A percentile compares a stretch with the other conserved stretches of the same genome.
Evolutionary conservation across 805 yeast species (phyloP).

Genomic region (Hanseniaspora lachancei): DNA sequence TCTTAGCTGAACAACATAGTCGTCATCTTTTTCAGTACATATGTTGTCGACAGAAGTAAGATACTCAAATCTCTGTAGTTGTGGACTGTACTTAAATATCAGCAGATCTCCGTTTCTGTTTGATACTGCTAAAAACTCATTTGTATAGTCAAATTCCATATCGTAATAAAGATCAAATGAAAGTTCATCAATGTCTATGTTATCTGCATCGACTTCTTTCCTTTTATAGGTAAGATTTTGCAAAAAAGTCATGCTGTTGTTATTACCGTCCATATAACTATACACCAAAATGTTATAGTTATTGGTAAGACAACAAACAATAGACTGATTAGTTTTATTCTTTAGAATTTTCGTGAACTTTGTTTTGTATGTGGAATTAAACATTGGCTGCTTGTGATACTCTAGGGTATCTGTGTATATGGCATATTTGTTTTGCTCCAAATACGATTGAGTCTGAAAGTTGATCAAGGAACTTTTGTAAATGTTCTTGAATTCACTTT

Average conservation of each 20-base stretch:
- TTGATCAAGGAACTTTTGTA: not conserved
- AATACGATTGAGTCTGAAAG: not conserved
- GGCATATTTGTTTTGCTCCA: not conserved
- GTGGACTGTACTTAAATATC: conserved; percentile 16
- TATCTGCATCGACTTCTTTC: not conserved
- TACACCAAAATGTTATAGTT: conserved; percentile 5
- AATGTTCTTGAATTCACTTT: not conserved
- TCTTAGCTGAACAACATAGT: conserved; percentile 17
- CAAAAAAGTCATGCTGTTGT: not conserved
- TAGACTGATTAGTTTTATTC: not conserved
- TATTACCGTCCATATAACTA: not conserved
- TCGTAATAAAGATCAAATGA: conserved; percentile 1
- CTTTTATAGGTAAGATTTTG: not conserved
- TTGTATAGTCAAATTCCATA: conserved; percentile 3
- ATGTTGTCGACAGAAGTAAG: conserved; percentile 23
- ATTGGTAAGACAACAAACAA: not conserved
- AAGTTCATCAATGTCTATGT: not conserved
- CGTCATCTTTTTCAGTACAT: conserved; percentile 20
- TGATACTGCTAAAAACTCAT: conserved; percentile 19
- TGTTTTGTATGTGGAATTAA: not conserved
- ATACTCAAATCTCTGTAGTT: conserved; percentile 20
- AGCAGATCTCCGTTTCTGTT: conserved; percentile 24
- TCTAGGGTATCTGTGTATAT: not conserved
- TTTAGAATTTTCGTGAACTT: not conserved
- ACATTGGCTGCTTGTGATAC: not conserved